Conservation (phyloP, 768 basidiomycete genomes). For the Paxillus rubicundulus region DNA sequence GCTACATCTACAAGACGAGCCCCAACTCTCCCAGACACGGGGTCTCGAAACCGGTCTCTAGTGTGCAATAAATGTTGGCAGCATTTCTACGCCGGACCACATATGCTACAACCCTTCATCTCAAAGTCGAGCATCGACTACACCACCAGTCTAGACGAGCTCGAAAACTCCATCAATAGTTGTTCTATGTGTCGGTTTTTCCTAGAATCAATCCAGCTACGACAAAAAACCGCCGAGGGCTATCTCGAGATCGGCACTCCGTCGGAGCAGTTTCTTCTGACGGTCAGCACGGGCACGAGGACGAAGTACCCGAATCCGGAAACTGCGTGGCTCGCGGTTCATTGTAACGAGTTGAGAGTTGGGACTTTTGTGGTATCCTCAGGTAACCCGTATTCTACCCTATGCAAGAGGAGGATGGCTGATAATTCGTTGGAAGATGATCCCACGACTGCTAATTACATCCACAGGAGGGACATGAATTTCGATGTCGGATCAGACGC, state of each 20-base stretch:
- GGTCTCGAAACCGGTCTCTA: background rate
- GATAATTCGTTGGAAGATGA: background rate
- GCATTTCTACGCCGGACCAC: background rate
- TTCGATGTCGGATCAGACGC: background rate
- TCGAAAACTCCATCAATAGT: background rate
- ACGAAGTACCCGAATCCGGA: background rate
- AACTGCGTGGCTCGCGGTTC: background rate
- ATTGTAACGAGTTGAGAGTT: background rate
- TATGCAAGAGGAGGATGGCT: background rate
- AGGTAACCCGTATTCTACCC: background rate
- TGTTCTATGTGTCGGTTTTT: background rate
- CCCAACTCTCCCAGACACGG: background rate
- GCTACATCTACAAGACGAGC: background rate
- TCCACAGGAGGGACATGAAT: background rate
- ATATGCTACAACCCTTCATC: background rate
- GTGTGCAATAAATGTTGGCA: background rate
- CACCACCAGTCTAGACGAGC: background rate
- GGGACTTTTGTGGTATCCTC: background rate
- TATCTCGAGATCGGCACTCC: background rate
- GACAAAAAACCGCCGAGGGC: background rate
- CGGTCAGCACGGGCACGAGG: background rate
- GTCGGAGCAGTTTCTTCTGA: background rate
- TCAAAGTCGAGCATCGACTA: background rate
- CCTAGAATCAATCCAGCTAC: background rate
- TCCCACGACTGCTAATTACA: background rate